Evolutionary conservation across 1,139 yeast genomes (phyloP).

Genomic region (Taphrina betulina): DNA sequence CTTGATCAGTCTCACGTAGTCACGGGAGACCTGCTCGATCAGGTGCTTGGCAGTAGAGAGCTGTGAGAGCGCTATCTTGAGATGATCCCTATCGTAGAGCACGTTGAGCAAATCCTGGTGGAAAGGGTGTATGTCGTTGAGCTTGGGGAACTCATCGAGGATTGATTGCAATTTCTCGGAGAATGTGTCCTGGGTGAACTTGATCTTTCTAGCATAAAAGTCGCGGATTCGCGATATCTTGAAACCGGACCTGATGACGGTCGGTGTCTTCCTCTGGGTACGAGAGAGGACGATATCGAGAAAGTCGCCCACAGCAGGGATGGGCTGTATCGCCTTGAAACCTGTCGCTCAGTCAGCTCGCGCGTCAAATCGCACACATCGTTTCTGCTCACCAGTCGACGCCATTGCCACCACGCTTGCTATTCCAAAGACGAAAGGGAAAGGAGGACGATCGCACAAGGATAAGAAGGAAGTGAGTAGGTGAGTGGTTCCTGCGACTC

Average conservation of each 20-base stretch:
- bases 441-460: too few species aligned
- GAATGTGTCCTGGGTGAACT: constrained; percentile 93
- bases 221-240: constrained; percentile 93
- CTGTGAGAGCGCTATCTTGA: constrained; percentile 95
- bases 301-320: constrained; percentile 46
- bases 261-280: constrained; percentile 82
- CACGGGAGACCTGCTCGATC: constrained; percentile 94
- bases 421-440: too few species aligned
- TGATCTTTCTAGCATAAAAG: constrained; percentile 97
- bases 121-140: constrained; percentile 96
- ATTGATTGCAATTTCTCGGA: constrained; percentile 85
- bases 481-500: too few species aligned
- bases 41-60: constrained; percentile 89
- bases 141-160: constrained; percentile 86
- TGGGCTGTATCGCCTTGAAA: constrained; percentile 34
- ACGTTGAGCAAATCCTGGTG: constrained; percentile 98
- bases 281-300: constrained; percentile 94
- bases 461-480: too few species aligned
- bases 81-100: constrained; percentile 93
- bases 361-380: neutral
- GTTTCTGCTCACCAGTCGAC: constrained; percentile 1
- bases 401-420: too few species aligned
- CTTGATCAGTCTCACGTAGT: constrained; percentile 86
- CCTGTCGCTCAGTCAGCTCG: constrained; percentile 9
- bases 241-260: constrained; percentile 95